A percentile compares a stretch with the other conserved stretches of the same genome.
These are phyloP conservation scores for Haberlea rhodopensis DNA, from an alignment of 257 asterid species.

Conservation along the genomic window DNA sequence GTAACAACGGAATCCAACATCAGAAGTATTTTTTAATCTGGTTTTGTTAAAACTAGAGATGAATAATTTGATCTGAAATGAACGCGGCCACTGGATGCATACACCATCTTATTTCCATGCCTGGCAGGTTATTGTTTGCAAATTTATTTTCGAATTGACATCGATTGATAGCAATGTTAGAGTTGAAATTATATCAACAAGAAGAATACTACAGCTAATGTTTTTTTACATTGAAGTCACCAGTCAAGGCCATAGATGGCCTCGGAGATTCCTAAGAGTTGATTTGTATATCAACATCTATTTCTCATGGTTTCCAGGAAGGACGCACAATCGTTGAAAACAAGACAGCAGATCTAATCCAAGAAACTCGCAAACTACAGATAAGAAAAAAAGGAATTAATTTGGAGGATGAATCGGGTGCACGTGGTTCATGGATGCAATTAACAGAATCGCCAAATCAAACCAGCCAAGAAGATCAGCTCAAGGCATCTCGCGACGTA, in stretches of 20 bases:
- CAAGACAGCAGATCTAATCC: slow-evolving; percentile 56
- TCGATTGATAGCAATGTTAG: too few relatives aligned
- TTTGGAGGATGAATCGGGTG: slow-evolving; percentile 33
- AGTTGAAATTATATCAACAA: too few relatives aligned
- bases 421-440: slow-evolving; percentile 26
- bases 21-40: neutral
- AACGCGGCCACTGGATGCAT: too few relatives aligned
- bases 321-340: slow-evolving; percentile 64
- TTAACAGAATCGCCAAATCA: too few relatives aligned
- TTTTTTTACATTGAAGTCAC: neutral
- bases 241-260: neutral
- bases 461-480: slow-evolving; percentile 70
- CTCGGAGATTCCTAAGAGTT: neutral
- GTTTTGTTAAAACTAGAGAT: neutral
- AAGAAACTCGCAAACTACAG: slow-evolving; percentile 63
- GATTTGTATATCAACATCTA: neutral
- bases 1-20: neutral
- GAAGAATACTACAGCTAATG: too few relatives aligned
- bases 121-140: too few relatives aligned
- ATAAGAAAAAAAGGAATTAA: slow-evolving; percentile 46
- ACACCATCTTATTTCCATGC: neutral
- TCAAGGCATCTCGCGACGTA: slow-evolving; percentile 98
- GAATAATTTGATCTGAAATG: neutral
- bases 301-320: slow-evolving; percentile 40
- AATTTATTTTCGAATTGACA: neutral